Evolutionary conservation across 1,284 basidiomycete species (phyloP), one percentile per base, ranked within the genome.

Genomic region (Porphyrellus sp.): DNA sequence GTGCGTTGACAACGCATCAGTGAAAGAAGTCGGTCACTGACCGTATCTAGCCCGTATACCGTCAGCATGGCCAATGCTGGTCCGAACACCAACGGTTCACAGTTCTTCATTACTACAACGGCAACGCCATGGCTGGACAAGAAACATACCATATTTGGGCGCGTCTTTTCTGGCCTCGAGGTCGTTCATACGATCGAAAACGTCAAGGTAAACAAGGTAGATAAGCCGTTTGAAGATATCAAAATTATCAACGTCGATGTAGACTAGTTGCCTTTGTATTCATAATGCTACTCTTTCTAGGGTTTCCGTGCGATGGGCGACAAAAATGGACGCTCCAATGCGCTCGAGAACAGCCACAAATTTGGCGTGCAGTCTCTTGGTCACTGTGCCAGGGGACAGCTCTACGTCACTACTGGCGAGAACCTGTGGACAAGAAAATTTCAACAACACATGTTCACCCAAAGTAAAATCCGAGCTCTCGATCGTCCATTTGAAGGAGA

Each of bases 31-130:
- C 20, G 25, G 49, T 40, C 24, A 33, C 46, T 61, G 8, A 69
- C 40, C 27, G 21, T 24, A 30, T 55, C 30, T 23, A 91, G 89
- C 53, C 95, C 96, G 1, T 98, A 98, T 68, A 97, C 91, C n/a
- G 78, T 99, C 45, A 94, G 92, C 65, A 98, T 98, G 94, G 97
- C 97, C n/a, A 99, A 99, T 61, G 91, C 93, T 3, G 96, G 97
- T 1, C 87, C 93, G 1, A 78, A 78, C 49, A 99, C 97, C 35
- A 99, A 99, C 68, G 97, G 89, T 3, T 91, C 89, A 4, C 96
- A 99, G 70, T 99, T 99, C 78, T 99, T 99, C 74, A 95, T 99
- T 69, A 99, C 97, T 3, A 98, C 94, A 3, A 94, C 89, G 2
- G 89, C 95, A 12, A 93, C 92, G 6, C 93, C 94, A 8, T 98